Conservation (phyloP, 176 grass and related monocot genomes). For the Miscanthus lutarioriparius region DNA sequence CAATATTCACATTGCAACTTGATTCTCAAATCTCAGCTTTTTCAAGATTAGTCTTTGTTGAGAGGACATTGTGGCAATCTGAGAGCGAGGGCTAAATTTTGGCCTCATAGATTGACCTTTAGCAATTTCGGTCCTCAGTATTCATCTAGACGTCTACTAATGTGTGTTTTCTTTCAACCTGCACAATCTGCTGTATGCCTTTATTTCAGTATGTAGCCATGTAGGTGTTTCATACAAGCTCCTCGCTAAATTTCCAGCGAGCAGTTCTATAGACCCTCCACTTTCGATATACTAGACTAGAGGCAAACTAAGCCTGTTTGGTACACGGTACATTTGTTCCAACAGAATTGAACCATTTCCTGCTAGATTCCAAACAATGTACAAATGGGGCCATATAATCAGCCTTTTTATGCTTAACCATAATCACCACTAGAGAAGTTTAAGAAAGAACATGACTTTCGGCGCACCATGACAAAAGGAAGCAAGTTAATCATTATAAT, state of each 20-base stretch:
- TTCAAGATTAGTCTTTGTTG: neutral
- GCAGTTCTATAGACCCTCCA: neutral
- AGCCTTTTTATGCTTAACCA: neutral
- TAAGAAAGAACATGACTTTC: slow-evolving; percentile 27
- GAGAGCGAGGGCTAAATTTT: neutral
- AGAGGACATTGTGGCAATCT: neutral
- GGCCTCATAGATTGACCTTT: neutral
- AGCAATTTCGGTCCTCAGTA: neutral
- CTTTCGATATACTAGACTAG: neutral
- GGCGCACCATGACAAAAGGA: slow-evolving; percentile 18
- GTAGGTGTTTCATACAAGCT: neutral
- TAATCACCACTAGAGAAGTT: neutral
- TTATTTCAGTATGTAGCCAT: neutral
- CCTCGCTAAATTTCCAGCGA: neutral
- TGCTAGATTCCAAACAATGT: neutral
- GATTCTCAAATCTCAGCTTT: neutral
- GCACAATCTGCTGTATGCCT: neutral
- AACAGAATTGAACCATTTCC: neutral
- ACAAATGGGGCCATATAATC: neutral
- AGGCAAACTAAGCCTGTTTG: neutral
- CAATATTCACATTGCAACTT: neutral
- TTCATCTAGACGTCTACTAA: neutral
- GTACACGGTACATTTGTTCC: neutral
- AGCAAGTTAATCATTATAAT: slow-evolving; percentile 5
- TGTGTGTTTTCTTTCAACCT: neutral